Evolutionary conservation across 495 filamentous ascomycete genomes (phyloP), one percentile per base, ranked within the genome.

Genomic region (Trichoderma virens): DNA sequence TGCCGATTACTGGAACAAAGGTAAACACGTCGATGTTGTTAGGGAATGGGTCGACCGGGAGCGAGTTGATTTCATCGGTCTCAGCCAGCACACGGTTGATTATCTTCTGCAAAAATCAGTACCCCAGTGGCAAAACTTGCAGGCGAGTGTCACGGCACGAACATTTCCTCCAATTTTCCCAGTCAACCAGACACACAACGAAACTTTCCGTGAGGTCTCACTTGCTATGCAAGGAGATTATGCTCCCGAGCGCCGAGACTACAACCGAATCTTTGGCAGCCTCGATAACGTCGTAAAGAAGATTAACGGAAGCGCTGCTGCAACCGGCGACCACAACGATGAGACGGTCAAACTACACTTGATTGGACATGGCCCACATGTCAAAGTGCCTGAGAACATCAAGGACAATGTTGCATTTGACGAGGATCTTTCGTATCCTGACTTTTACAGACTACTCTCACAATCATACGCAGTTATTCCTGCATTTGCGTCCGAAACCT

Each of bases 191-290:
- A 61, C 59, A 23, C 6, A 23, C 31, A 25, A 38, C 2, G 41
- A 39, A 9, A 38, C 43, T 14, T 54, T 65, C 18, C 63, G 51
- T 14, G 70, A 65, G 18, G 35, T 71, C 13, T 60, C 51, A 2
- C 69, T 72, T 41, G 70, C 65, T 25, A 64, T 72, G 18, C 70
- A 72, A 59, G 70, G 70, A 8, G 60, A 64, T 23, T 68, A 69
- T 47, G 68, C 70, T 20, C 54, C 63, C 41, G 35, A 59, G n/a
- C 66, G 71, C 54, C 65, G 69, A 34, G 62, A 71, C 54, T 67
- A 70, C 43, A 39, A 31, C 3, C 59, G 56, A 54, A 64, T 68
- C 30, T 70, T 70, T 30, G 28, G 28, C 25, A 31, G 60, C 23
- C 60, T 70, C 2, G 63, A 51, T 11, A 20, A 32, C 14, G 51